Base-by-base conservation (phyloP, 1,284 basidiomycete species). In the Fistulinella cinereoalba region DNA sequence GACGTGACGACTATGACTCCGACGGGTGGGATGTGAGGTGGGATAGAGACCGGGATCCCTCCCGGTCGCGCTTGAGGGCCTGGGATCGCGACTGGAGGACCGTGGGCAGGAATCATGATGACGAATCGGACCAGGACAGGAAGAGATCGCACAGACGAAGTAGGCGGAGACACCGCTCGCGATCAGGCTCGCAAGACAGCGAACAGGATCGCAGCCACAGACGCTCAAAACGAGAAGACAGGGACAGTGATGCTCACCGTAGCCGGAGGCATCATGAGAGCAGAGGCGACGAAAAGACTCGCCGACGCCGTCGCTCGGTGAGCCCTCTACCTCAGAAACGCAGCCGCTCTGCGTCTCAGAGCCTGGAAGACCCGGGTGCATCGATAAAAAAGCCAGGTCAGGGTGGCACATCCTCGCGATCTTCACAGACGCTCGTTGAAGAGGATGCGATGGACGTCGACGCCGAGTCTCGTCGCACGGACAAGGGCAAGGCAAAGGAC, bases 21-120 rank as follows among this genome's bases (percentile, higher is more conserved):
- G 65, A 69, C 31, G 73, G 71, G 50, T 56, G 64, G 33, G 72
- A 73, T 18, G 62, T 73, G 45, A 69, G 77, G 66, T 65, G 67
- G 75, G 62, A 63, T 25, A 62, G 72, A 44, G 67, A 71, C 40
- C 72, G 71, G 68, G 74, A 73, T 54, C 64, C 47, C 19, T 55
- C 56, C 16, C 54, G 58, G 27, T 43, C 47, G 7, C 56, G 29
- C 19, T 46, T 42, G 40, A 50, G 54, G 43, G 38, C 61, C 38
- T 57, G 60, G 56, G 64, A 68, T 6, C 60, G 41, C 52, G 62
- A 69, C 41, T 61, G 57, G 51, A 57, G 55, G 44, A 53, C 37
- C 43, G 52, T 37, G 46, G 50, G 44, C 32, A 47, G 37, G 53
- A 47, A 52, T 19, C 51, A 56, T 23, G 49, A 51, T 22, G 50